Base-by-base conservation (phyloP, 2,329 filamentous ascomycete genomes). In the Cordyceps sp. region DNA sequence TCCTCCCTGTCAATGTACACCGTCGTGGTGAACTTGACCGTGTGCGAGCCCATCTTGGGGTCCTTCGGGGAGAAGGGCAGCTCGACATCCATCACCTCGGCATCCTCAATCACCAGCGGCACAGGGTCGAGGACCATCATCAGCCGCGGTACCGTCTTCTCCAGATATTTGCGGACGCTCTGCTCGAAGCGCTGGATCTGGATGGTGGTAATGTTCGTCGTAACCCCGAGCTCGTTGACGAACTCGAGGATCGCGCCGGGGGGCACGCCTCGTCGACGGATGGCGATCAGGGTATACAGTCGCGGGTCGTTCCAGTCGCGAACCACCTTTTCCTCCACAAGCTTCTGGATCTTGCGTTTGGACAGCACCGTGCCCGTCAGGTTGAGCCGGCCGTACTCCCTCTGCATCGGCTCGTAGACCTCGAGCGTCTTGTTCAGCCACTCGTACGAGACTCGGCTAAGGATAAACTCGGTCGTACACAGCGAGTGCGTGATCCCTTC, bases 391-490 rank as follows among this genome's bases (percentile, higher is more conserved):
- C 55, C 69, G 42, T 70, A 92, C 58, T 93, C 86, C 52, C 88
- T 67, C 66, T 96, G 88, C 83, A 93, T 93, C 1, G 88, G 85
- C 46, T 84, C 71, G 54, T 92, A 93, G 35, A 92, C 75, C 23
- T 75, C 82, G 12, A 93, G 64, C 10, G 73, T 69, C 54, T 84
- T 75, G 53, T 90, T 82, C 22, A 96, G 62, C 73, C 71, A 96
- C 48, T 96, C 86, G 49, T 96, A 98, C 25, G 82, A 90, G 29
- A 81, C 76, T 36, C 88, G 65, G 15, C 81, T 79, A 32, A 82
- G 72, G 41, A 86, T 74, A 46, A 96, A 94, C 52, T 96, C 90
- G 2, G 81, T 88, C 0, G 90, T 96, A 52, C 88, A 96, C 15
- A 96, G 64, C 12, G 79, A 88, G 59, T 94, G 88, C 0, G 86